These are phyloP conservation scores for Nyctanthes arbortristis DNA, from an alignment of 257 asterid species.

Conservation along the genomic window DNA sequence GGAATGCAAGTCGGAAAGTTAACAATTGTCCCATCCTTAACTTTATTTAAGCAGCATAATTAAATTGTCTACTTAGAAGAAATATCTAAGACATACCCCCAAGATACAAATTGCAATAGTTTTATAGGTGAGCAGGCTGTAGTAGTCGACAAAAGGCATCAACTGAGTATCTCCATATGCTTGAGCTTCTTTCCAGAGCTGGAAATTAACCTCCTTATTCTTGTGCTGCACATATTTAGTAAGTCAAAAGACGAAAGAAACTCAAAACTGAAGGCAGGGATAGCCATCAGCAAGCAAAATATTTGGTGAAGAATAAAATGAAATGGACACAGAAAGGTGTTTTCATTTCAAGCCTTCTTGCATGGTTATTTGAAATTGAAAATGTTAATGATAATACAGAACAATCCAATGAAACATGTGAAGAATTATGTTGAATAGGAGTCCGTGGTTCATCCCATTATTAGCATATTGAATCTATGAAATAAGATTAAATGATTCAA, in stretches of 20 bases:
- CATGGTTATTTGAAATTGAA: neutral
- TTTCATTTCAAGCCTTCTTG: too few species aligned
- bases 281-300: neutral
- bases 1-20: neutral
- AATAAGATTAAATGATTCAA: neutral
- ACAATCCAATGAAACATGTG: neutral
- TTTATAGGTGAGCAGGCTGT: slow-evolving; percentile 80
- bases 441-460: neutral
- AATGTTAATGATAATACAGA: neutral
- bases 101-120: slow-evolving; percentile 82
- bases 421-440: neutral
- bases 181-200: slow-evolving; percentile 86
- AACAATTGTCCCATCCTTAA: neutral
- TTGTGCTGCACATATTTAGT: slow-evolving; percentile 60
- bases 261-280: neutral
- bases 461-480: neutral
- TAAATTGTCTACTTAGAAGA: neutral
- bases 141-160: slow-evolving; percentile 95
- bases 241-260: slow-evolving; percentile 7
- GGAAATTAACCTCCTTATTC: slow-evolving; percentile 76
- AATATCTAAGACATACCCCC: slow-evolving; percentile 56
- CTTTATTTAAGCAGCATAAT: neutral
- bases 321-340: neutral
- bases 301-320: neutral
- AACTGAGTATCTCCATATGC: slow-evolving; percentile 81